Evolutionary conservation across 148 eudicot genomes (phyloP), one percentile per base, ranked within the genome.

Genomic region (Suaeda aralocaspica): DNA sequence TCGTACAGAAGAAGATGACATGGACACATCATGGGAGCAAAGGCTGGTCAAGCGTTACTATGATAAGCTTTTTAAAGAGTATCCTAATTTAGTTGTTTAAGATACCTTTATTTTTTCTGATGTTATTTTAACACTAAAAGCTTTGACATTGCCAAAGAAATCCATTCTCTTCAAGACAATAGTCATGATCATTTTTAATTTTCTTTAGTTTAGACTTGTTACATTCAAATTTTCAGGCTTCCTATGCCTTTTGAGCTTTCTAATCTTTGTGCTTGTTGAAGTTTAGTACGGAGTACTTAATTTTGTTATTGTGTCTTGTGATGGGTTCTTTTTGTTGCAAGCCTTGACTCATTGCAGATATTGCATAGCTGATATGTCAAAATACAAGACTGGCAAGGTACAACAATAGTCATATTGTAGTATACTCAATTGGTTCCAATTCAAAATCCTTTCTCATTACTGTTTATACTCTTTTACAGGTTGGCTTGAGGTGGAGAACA

Each of bases 401-500:
- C 36, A 74, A 46, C 30, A 31, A 71, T 65, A 1, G 46, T 22
- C 18, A 22, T 21, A n/a, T 1, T 62, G 45, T 66, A 15, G 51
- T 36, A 16, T 68, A 36, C 19, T 25, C 33, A 55, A 1, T 45
- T 33, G 42, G 2, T 26, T 44, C 31, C 63, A n/a, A 24, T 46
- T 58, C 42, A 11, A 36, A 39, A 21, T 10, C 26, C 31, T 36
- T 31, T 65, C 46, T 70, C 66, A 70, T 29, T 48, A 69, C 60
- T 7, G 2, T 57, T 72, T 34, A 55, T 68, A 57, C 62, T 60
- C 57, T 67, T 76, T 78, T 51, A 56, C 74, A 92, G 98, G 82
- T 92, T 86, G 98, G 98, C 70, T 81, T 92, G 80, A 90, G 98
- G 76, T 92, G 98, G 98, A 92, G 98, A 78, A 87, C 90, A 22